Base-by-base conservation (phyloP, 2,329 filamentous ascomycete genomes). In the Penicillium thymicola region DNA sequence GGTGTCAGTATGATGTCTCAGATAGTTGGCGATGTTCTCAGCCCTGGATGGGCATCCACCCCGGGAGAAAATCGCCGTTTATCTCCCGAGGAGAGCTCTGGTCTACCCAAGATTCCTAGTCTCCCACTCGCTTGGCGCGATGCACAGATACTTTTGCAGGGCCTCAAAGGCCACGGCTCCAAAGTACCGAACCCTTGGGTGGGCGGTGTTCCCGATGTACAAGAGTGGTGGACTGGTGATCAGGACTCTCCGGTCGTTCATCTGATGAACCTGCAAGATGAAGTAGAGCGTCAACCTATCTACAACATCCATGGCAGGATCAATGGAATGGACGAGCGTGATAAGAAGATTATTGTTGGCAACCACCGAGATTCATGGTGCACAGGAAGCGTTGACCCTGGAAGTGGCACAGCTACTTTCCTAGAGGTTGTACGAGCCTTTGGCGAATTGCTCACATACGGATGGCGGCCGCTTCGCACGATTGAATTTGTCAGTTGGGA, bases 401-500 rank as follows among this genome's bases (percentile, higher is more conserved):
- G 92, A 62, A 89, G 89, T 53, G 94, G 93, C 28, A 96, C 92
- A 0, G 93, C 93, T 5, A 82, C 97, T 40, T 88, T 99, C 82
- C 82, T 97, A 52, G 94, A 99, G 76, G 81, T 97, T 56, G 87
- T 89, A 23, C 86, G 89, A 43, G 86, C 96, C 47, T 90, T 99
- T 66, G 91, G 92, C 40, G 85, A 90, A 61, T 82, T 97, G 16
- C 80, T 87, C 23, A 75, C 81, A 16, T 84, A 86, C 55, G 93
- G 92, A 51, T 99, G 94, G 94, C 84, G 89, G 27, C 94, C 94
- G 1, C 80, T 96, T 16, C 88, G 94, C n/a, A 95, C 91, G 4
- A 96, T 99, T 62, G 89, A 96, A 72, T 97, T 99, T 73, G 92
- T 92, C 69, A 96, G 90, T 34, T 99, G 94, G 94, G 94, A 99